Percentiles rank a stretch among this genome's conserved stretches.
phyloP scores from a whole-genome alignment of 2,329 filamentous ascomycete genomes.

The Amesomyces nigricolor region DNA sequence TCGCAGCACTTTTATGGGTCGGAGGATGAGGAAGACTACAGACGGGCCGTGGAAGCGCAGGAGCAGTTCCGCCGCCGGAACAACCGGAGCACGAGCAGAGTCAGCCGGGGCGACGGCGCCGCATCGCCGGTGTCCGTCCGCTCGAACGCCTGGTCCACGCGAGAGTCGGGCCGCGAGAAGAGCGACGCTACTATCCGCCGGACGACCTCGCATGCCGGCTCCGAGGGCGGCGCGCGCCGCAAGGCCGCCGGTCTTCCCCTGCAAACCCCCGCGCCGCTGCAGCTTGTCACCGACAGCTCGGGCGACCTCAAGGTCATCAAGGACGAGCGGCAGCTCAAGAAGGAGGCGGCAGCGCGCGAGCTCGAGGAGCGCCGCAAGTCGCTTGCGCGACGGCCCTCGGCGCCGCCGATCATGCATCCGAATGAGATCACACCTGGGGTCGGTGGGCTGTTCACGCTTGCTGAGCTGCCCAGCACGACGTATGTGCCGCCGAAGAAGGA shows the following conservation, averaged over 20 bases:
- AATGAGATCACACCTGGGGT: constrained; percentile 43
- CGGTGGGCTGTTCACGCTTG: constrained; percentile 27
- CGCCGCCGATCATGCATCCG: constrained; percentile 74
- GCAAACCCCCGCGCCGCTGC: constrained; percentile 34
- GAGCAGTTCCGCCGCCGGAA: constrained; percentile 53
- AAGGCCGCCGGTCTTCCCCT: constrained; percentile 16
- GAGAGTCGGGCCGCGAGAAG: constrained; percentile 23
- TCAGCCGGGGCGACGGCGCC: constrained; percentile 28
- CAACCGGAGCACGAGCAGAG: constrained; percentile 46
- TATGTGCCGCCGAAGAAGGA: constrained; percentile 37
- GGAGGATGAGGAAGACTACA: constrained; percentile 61
- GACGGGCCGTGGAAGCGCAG: constrained; percentile 47
- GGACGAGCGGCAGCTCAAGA: constrained; percentile 59
- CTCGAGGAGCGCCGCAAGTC: constrained; percentile 84
- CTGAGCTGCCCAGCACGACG: constrained; percentile 42
- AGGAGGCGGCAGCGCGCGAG: constrained; percentile 73
- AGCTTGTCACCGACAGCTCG: constrained; percentile 42
- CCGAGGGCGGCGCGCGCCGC: constrained; percentile 27
- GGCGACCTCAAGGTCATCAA: constrained; percentile 52
- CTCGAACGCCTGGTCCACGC: constrained; percentile 14
- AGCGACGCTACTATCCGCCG: constrained; percentile 25
- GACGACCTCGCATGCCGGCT: constrained; percentile 15
- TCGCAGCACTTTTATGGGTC: constrained; percentile 46
- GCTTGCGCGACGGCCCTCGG: constrained; percentile 71
- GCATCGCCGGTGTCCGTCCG: constrained; percentile 33